Evolutionary conservation across 257 asterid species (phyloP), one percentile per base, ranked within the genome.

Genomic region (Solanum virginianum): DNA sequence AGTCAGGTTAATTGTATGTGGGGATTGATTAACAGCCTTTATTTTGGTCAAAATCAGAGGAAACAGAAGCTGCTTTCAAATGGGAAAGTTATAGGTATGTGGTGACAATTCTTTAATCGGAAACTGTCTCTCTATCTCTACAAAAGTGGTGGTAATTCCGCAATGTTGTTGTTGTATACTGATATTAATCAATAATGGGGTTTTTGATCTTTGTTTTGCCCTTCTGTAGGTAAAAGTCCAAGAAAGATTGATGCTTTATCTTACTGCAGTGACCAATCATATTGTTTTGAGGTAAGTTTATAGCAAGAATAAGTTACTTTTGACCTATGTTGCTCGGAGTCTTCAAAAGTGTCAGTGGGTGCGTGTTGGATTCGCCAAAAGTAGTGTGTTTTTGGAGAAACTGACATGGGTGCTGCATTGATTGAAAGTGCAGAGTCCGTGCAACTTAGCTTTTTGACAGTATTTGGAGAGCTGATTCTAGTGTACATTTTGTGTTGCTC

Each of bases 11-110:
- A 88, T 85, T 91, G 94, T 85, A 84, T 86, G 87, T 88, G 92
- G 93, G 92, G 95, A 29, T 84, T 91, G 88, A 87, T 91, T 45
- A 88, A 88, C 47, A 88, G 89, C 84, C 86, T 91, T 39, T 92
- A 92, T 75, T 91, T 94, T 71, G 83, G 91, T 71, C 89, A 87
- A 22, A 90, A 85, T 32, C 84, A 87, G 24, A 55, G 87, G 16
- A 65, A 74, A 81, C 92, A 72, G 60, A 91, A 88, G 85, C 84
- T 84, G 84, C 87, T 90, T 41, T 86, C 88, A 7, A 89, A 91
- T n/a, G 93, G 92, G 84, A 89, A 88, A 90, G 85, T 82, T 85
- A 83, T 70, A 8, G 96, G 96, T 91, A 32, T 14, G 72, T 39
- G 36, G n/a, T 75, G 10, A 57, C n/a, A 56, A 63, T 56, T 65